Conservation (phyloP, 441 rosid species). For the Arabidopsis hybrid region DNA sequence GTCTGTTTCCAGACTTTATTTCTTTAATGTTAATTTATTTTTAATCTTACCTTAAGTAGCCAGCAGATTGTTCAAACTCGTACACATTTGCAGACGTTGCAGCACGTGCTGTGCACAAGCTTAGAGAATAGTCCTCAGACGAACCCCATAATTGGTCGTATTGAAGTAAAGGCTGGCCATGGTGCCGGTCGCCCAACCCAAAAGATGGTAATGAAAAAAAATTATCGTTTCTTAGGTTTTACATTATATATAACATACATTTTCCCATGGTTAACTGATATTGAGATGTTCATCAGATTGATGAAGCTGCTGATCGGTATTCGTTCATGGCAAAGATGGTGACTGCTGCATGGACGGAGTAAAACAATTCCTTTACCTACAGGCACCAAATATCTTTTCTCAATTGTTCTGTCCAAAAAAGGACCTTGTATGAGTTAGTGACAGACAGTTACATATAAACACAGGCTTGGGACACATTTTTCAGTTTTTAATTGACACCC, state of each 20-base stretch:
- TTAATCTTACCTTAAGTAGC: not conserved
- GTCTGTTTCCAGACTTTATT: constrained; percentile 40
- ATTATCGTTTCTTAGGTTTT: not conserved
- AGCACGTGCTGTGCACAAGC: constrained; percentile 77
- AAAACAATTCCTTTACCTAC: constrained; percentile 12
- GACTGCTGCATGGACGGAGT: constrained; percentile 76
- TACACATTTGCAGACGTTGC: constrained; percentile 72
- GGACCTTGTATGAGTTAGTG: constrained; percentile 1
- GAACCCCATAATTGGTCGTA: constrained; percentile 86
- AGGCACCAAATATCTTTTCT: not conserved
- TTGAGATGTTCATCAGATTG: constrained; percentile 57
- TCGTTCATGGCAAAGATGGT: constrained; percentile 88
- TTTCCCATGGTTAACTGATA: not conserved
- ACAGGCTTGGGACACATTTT: not conserved
- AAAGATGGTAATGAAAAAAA: constrained; percentile 60
- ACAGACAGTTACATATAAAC: not conserved
- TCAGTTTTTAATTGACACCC: not conserved
- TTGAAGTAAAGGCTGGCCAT: constrained; percentile 93
- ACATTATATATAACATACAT: not conserved
- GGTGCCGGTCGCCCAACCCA: constrained; percentile 93
- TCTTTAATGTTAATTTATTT: not conserved
- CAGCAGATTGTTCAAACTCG: not conserved
- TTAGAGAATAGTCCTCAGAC: constrained; percentile 89
- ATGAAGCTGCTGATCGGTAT: constrained; percentile 85
- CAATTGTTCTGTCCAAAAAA: constrained; percentile 17